Conservation (phyloP, 2,329 filamentous ascomycete species). For the Penicillium sp. region DNA sequence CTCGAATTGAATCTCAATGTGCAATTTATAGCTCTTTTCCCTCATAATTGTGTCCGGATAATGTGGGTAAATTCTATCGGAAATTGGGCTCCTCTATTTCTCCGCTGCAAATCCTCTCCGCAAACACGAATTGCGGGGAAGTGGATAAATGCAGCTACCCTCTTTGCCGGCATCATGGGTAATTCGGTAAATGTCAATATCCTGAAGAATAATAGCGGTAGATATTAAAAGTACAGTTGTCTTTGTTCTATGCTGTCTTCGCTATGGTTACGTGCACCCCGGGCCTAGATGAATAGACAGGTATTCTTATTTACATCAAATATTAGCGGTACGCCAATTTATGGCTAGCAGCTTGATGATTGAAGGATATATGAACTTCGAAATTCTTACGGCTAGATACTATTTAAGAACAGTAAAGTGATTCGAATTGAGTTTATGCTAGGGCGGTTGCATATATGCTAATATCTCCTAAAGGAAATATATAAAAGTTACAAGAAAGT, state of each 20-base stretch:
- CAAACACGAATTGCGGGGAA: slow-evolving; percentile 1
- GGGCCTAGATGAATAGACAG: not conserved
- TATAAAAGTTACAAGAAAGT: not conserved
- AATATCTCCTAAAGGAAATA: not conserved
- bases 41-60: not conserved
- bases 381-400: no score
- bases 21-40: not conserved
- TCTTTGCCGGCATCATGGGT: not conserved
- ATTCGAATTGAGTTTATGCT: slow-evolving; percentile 5
- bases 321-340: no score
- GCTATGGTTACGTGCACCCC: not conserved
- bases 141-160: not conserved
- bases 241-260: not conserved
- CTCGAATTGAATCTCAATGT: not conserved
- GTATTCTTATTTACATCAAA: not conserved
- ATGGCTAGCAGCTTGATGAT: not conserved
- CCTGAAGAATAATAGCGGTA: not conserved
- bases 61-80: not conserved
- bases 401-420: slow-evolving; percentile 5
- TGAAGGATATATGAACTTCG: not conserved
- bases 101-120: not conserved
- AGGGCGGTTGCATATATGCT: no score
- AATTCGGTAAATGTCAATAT: not conserved
- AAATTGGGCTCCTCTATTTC: not conserved
- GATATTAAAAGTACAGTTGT: not conserved